A percentile compares a stretch with the other conserved stretches of the same genome.
These are phyloP conservation scores for Trichoderma cornu-damae DNA, from an alignment of 2,329 filamentous ascomycete genomes.

Conservation along the genomic window DNA sequence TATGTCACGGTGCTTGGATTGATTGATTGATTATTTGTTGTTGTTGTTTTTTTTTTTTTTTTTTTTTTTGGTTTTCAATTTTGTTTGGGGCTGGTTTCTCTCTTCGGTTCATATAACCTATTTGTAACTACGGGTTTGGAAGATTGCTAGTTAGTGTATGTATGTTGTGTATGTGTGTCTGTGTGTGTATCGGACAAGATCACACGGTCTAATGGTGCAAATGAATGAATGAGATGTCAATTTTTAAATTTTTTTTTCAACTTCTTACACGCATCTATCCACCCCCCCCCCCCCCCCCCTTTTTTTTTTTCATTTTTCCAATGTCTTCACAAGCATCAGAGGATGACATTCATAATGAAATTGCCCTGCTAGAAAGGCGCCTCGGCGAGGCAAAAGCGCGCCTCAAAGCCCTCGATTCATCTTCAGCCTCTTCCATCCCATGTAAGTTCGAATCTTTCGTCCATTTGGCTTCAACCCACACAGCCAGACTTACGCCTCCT, in stretches of 20 bases:
- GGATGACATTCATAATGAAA: constrained; percentile 46
- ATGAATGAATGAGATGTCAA: not conserved
- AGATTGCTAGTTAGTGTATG: not conserved
- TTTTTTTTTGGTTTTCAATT: not conserved
- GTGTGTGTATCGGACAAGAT: not conserved
- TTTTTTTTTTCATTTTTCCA: no score
- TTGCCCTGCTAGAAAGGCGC: constrained; percentile 49
- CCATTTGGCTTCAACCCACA: not conserved
- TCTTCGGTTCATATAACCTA: constrained; percentile 11
- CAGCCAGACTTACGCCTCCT: not conserved
- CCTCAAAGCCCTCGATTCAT: constrained; percentile 31
- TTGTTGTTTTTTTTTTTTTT: no score
- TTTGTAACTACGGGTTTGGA: not conserved
- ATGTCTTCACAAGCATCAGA: constrained; percentile 19
- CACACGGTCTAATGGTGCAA: constrained; percentile 8
- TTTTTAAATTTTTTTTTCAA: constrained; percentile 11
- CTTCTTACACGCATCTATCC: no score
- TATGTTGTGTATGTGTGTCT: no score
- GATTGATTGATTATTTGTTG: not conserved
- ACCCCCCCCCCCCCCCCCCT: no score
- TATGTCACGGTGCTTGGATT: constrained; percentile 10
- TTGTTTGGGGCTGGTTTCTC: no score
- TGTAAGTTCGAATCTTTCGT: not conserved
- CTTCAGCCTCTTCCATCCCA: constrained; percentile 1
- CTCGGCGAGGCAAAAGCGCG: constrained; percentile 44